A percentile compares a stretch with the other conserved stretches of the same genome.
Conservation (phyloP, 2,329 filamentous ascomycete genomes). For the Didymella sp. region DNA sequence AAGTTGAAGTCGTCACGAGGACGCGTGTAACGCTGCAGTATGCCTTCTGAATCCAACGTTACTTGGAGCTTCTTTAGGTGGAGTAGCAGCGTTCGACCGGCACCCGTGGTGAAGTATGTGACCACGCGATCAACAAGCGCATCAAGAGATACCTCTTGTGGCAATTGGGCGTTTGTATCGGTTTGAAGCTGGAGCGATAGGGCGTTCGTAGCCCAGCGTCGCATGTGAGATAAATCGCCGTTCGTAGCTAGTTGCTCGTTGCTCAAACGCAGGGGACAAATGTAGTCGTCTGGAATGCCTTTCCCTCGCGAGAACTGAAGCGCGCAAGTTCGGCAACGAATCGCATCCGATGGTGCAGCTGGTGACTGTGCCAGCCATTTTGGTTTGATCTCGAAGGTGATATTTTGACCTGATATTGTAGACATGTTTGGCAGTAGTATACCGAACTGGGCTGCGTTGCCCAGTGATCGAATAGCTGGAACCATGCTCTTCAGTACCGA, state of each 20-base stretch:
- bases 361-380: constrained; percentile 59
- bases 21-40: constrained; percentile 17
- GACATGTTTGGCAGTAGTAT: constrained; percentile 46
- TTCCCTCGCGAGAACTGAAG: constrained; percentile 46
- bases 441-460: constrained; percentile 23
- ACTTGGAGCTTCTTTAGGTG: constrained; percentile 49
- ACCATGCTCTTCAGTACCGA: constrained; percentile 6
- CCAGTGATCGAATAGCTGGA: constrained; percentile 17
- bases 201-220: constrained; percentile 22
- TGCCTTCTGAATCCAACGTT: constrained; percentile 49
- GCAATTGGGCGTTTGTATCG: background rate
- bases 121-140: constrained; percentile 24
- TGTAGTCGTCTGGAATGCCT: constrained; percentile 21
- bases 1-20: constrained; percentile 19
- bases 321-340: constrained; percentile 57
- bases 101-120: constrained; percentile 37
- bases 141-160: background rate
- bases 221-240: constrained; percentile 25
- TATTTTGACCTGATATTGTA: constrained; percentile 23
- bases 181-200: constrained; percentile 4
- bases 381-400: constrained; percentile 55
- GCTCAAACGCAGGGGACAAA: constrained; percentile 54
- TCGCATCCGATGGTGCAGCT: constrained; percentile 50
- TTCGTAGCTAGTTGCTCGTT: constrained; percentile 28
- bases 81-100: constrained; percentile 47